A percentile compares a stretch with the other conserved stretches of the same genome.
These are phyloP conservation scores for Globisporangium middletonii DNA, from an alignment of 352 stramenopile genomes.

Conservation along the genomic window DNA sequence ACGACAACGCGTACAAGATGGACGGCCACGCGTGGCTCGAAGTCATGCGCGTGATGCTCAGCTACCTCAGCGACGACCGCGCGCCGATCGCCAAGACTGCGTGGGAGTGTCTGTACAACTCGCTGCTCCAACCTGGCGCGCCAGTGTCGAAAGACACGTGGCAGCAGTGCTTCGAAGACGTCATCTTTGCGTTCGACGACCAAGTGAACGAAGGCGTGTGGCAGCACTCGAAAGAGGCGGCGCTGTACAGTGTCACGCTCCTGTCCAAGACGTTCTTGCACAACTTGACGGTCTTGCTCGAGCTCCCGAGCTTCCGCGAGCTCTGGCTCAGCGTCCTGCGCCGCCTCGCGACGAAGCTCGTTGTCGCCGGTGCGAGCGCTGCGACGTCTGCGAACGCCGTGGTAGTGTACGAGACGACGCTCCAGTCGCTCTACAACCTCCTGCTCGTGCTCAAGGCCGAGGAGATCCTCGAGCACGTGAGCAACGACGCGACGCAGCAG, in stretches of 20 bases:
- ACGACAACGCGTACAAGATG: conserved; percentile 69
- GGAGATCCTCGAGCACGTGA: conserved; percentile 54
- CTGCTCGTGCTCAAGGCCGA: conserved; percentile 79
- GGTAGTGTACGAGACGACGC: conserved; percentile 79
- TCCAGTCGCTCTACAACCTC: conserved; percentile 85
- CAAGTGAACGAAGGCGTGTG: conserved; percentile 58
- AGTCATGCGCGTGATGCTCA: conserved; percentile 84
- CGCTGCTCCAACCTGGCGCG: conserved; percentile 62
- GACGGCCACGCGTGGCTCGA: conserved; percentile 70
- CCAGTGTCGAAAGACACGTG: conserved; percentile 68
- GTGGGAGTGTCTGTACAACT: conserved; percentile 83
- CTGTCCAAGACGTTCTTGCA: conserved; percentile 86
- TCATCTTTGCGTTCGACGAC: conserved; percentile 86
- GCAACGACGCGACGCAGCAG: conserved; percentile 27
- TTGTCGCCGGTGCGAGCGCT: conserved; percentile 19
- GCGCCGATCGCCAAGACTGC: conserved; percentile 70
- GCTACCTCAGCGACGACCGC: conserved; percentile 77
- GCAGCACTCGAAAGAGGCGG: conserved; percentile 51
- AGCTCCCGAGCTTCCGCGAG: conserved; percentile 54
- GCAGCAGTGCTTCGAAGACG: conserved; percentile 81
- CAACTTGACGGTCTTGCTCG: conserved; percentile 68
- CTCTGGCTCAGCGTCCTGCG: conserved; percentile 77
- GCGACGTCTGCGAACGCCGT: conserved; percentile 30
- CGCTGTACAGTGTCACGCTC: conserved; percentile 77
- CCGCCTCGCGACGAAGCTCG: conserved; percentile 67